A percentile compares a stretch with the other conserved stretches of the same genome.
Conservation (phyloP, 2,329 filamentous ascomycete genomes). For the Byssochlamys sp. region DNA sequence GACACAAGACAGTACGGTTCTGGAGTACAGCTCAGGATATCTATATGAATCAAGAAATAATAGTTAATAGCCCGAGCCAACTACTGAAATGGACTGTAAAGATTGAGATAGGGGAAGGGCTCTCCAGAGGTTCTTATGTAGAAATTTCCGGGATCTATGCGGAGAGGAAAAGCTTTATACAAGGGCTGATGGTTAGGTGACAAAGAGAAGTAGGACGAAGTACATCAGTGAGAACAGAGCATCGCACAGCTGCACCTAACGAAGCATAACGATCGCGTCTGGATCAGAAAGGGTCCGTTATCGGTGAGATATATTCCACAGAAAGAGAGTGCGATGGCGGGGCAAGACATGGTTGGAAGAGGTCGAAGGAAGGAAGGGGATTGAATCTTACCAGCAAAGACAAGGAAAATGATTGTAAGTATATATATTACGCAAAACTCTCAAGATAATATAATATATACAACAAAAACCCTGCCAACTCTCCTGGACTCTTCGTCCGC, state of each 20-base stretch:
- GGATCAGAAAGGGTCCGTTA: background rate
- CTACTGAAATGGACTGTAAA: background rate
- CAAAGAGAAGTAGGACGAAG: background rate
- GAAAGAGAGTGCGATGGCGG: background rate
- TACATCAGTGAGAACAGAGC: background rate
- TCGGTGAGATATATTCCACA: background rate
- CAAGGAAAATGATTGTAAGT: too few relatives aligned
- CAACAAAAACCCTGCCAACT: background rate
- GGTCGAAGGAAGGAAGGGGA: background rate
- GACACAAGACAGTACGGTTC: background rate
- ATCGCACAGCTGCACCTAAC: background rate
- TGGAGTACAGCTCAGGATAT: background rate
- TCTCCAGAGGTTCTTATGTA: background rate
- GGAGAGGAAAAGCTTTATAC: background rate
- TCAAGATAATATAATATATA: background rate
- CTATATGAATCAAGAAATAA: background rate
- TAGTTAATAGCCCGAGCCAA: background rate
- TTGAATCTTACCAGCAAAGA: background rate
- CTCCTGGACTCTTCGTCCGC: background rate
- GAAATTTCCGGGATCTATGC: background rate
- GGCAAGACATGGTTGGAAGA: background rate
- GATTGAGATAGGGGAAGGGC: background rate
- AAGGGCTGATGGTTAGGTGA: background rate
- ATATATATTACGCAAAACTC: too few relatives aligned
- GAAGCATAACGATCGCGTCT: background rate